Conservation (phyloP, 345 rosid species). For the Boechera divaricarpa region DNA sequence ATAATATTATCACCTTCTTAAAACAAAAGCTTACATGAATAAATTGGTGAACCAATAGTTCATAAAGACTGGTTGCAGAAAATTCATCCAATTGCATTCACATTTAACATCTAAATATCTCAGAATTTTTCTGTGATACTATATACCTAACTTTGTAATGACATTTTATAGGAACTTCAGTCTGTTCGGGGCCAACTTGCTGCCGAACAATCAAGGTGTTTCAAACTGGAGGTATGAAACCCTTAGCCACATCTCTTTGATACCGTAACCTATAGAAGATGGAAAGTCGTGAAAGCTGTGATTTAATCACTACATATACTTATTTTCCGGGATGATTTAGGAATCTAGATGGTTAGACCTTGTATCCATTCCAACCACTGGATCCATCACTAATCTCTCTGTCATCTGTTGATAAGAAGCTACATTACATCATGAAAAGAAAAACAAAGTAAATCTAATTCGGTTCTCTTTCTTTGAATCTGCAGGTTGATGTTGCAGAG, state of each 20-base stretch:
- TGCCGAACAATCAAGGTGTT: constrained; percentile 94
- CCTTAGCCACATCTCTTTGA: constrained; percentile 17
- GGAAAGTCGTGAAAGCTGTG: constrained; percentile 5
- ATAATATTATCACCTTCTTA: constrained; percentile 13
- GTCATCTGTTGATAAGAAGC: constrained; percentile 4
- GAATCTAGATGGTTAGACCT: constrained; percentile 1
- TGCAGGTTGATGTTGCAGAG: constrained; percentile 98
- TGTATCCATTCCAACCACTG: constrained; percentile 4
- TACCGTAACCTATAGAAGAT: constrained; percentile 2
- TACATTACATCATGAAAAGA: not conserved
- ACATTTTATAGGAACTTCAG: constrained; percentile 78
- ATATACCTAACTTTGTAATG: not conserved
- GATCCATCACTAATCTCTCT: constrained; percentile 6
- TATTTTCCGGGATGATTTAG: not conserved
- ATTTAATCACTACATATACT: constrained; percentile 1
- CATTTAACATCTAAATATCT: constrained; percentile 2
- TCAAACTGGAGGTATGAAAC: constrained; percentile 85
- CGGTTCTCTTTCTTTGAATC: constrained; percentile 9
- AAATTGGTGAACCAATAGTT: constrained; percentile 26
- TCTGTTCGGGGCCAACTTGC: constrained; percentile 96
- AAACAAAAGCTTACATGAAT: constrained; percentile 13
- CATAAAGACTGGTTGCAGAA: constrained; percentile 25
- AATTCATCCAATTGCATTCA: constrained; percentile 12
- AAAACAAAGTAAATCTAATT: not conserved
- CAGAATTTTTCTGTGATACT: not conserved